Base-by-base conservation (phyloP, 768 basidiomycete genomes). In the Imleria badia region DNA sequence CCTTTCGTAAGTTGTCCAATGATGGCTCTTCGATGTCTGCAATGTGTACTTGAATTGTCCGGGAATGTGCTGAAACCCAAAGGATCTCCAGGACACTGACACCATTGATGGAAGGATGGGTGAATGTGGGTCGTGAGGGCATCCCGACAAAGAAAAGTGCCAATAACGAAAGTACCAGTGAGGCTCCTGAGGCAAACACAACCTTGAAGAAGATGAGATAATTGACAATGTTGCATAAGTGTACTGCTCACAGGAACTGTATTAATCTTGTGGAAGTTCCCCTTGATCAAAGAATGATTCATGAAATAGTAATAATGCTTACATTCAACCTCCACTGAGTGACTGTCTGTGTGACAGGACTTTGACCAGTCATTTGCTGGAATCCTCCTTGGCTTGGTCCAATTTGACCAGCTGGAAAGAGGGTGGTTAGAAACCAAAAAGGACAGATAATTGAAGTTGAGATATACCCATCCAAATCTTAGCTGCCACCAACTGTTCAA, bases 301-400 rank as follows among this genome's bases (percentile, higher is more conserved):
- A 17, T 6, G 0, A 6, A 29, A 11, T 6, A 6, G 14, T 26
- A 7, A 1, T 12, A 13, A 3, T 10, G 19, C 61, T 52, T 15
- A 62, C 61, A 55, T 62, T 52, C 20, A 62, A 26, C 20, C 58
- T 54, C 58, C 46, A 60, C 29, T 47, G 5, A 30, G 45, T 55
- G 11, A 40, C n/a, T 17, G 43, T 40, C 7, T 63, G 52, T 12
- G 40, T 52, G 5, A 60, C 58, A 40, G 26, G 41, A n/a, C 44
- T 52, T 29, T 35, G 26, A 29, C 51, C 50, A 13, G 2, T 3
- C 7, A 14, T 19, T 3, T 41, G n/a, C 11, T 63, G 38, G 47
- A 60, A 55, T 15, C 58, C 61, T n/a, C 56, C 53, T 10, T 45
- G 31, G 3, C 1, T 15, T 45, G 45, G 12, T 9, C 58, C 61